These are phyloP conservation scores for Synchytrium microbalum DNA, from an alignment of 371 early-diverging fungal genomes.

Conservation along the genomic window DNA sequence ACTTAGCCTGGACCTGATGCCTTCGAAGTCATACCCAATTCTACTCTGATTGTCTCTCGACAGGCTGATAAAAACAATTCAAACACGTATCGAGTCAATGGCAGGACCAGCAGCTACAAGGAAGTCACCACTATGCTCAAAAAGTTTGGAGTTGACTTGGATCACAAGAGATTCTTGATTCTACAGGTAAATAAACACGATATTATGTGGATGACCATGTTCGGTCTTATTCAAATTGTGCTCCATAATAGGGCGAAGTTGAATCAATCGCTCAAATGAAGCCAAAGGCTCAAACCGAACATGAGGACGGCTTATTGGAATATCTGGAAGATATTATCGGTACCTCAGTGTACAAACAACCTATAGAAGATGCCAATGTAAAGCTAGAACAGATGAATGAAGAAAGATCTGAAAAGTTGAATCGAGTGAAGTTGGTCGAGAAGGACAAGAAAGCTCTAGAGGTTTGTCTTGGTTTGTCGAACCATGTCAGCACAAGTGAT, in stretches of 20 bases:
- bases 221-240: neutral
- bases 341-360: conserved; percentile 80
- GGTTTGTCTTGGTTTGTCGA: conserved; percentile 17
- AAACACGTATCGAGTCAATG: conserved; percentile 47
- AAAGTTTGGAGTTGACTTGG: conserved; percentile 91
- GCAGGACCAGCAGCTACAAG: conserved; percentile 37
- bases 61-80: conserved; percentile 34
- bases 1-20: conserved; percentile 50
- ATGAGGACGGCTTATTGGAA: conserved; percentile 96
- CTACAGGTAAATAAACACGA: conserved; percentile 53
- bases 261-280: conserved; percentile 99
- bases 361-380: conserved; percentile 69
- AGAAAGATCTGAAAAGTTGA: conserved; percentile 73
- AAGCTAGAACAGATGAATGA: conserved; percentile 67
- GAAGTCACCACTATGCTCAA: conserved; percentile 86
- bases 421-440: conserved; percentile 77
- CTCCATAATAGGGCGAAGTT: conserved; percentile 85
- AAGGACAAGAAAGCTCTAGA: conserved; percentile 70
- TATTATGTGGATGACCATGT: neutral
- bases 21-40: conserved; percentile 57
- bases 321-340: conserved; percentile 99
- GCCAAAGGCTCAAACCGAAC: conserved; percentile 84
- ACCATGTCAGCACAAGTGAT: neutral
- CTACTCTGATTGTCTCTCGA: conserved; percentile 72
- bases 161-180: conserved; percentile 98